phyloP scores from a whole-genome alignment of 2,329 filamentous ascomycete species.

The Aquanectria penicillioides region DNA sequence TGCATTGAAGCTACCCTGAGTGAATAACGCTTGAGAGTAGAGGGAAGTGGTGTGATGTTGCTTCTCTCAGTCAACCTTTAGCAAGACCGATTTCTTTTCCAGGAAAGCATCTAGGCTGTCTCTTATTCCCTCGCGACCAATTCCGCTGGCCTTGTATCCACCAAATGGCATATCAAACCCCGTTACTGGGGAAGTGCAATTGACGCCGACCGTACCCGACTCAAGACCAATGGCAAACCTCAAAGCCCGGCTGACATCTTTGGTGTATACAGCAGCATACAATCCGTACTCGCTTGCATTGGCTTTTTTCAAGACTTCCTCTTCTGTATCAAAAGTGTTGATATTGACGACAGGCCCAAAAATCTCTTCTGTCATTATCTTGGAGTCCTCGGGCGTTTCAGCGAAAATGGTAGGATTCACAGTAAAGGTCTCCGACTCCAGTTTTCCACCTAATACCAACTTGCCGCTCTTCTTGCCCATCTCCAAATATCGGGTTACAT shows the following conservation, averaged over 20 bases:
- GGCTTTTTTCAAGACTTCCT: slow-evolving; percentile 45
- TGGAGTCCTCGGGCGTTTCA: slow-evolving; percentile 41
- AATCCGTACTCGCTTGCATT: slow-evolving; percentile 61
- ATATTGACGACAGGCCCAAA: slow-evolving; percentile 73
- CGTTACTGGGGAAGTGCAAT: not conserved
- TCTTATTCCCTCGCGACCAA: not conserved
- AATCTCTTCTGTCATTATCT: slow-evolving; percentile 68
- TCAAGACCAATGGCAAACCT: not conserved
- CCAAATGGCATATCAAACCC: not conserved
- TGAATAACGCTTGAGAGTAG: no score
- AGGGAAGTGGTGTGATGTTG: no score
- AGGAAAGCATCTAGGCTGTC: not conserved
- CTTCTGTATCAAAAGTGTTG: slow-evolving; percentile 52
- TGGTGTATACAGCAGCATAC: not conserved
- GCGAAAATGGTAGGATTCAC: slow-evolving; percentile 33
- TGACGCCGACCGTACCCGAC: not conserved
- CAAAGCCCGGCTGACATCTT: not conserved
- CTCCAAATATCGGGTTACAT: slow-evolving; percentile 22
- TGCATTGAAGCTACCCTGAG: no score
- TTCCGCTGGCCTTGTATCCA: not conserved
- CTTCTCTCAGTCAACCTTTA: not conserved
- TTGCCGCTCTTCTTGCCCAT: slow-evolving; percentile 26
- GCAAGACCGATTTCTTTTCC: not conserved
- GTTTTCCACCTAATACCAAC: slow-evolving; percentile 20
- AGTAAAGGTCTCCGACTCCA: slow-evolving; percentile 18